These are phyloP conservation scores for Ogataea kodamae DNA, from an alignment of 805 yeast species.

Conservation along the genomic window DNA sequence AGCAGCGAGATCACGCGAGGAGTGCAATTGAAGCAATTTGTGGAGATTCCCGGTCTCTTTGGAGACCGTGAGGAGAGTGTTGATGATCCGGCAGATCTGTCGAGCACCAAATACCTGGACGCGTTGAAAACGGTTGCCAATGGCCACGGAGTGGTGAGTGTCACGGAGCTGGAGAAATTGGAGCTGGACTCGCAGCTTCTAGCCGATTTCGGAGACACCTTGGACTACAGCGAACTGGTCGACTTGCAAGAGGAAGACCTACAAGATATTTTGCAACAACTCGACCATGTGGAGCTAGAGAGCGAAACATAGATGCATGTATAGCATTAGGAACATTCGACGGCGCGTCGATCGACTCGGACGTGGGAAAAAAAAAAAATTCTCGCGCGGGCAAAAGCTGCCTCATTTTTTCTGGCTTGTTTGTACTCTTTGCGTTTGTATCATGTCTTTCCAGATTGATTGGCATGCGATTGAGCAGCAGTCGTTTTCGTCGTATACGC, in stretches of 20 bases:
- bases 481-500: conserved; percentile 57
- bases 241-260: conserved; percentile 13
- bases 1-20: conserved; percentile 26
- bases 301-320: too few relatives aligned
- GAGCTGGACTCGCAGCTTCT: conserved; percentile 19
- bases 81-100: conserved; percentile 35
- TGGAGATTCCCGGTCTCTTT: conserved; percentile 22
- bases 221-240: conserved; percentile 12
- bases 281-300: too few relatives aligned
- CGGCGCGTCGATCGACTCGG: conserved; percentile 9
- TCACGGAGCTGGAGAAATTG: conserved; percentile 37
- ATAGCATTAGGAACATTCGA: too few relatives aligned
- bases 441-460: conserved; percentile 74
- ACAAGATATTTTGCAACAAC: too few relatives aligned
- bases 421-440: conserved; percentile 1
- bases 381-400: conserved; percentile 11
- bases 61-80: conserved; percentile 26
- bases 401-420: conserved; percentile 1
- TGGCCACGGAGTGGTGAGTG: conserved; percentile 38
- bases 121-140: conserved; percentile 39
- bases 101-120: conserved; percentile 37
- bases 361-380: conserved; percentile 8
- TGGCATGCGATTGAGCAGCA: conserved; percentile 74
- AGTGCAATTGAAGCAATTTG: conserved; percentile 26
- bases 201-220: conserved; percentile 16